Evolutionary conservation across 192 early-diverging fungal genomes (phyloP), one percentile per base, ranked within the genome.

Genomic region (Pilaira anomala): DNA sequence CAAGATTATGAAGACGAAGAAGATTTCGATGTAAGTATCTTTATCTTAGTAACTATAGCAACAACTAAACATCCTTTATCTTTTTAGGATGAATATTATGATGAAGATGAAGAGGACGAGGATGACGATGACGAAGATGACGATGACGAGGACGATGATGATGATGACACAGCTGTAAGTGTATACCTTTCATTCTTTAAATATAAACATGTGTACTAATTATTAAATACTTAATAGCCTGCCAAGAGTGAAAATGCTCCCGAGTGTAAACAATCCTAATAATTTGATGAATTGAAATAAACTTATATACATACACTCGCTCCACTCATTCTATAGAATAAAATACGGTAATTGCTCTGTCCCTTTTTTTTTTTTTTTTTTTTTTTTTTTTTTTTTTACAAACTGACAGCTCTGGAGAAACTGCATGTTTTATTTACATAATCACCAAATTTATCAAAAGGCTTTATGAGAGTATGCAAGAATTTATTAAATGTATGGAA

Each of bases 1-100:
- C 83, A 89, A 67, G 86, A 90, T 44, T 78, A 77, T 62, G 80
- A 76, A 7, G 73, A 71, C 7, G 84, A 78, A 49, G 85, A 84
- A 30, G 80, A 82, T 13, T 80, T 79, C 58, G 72, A 79, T 54
- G 77, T 58, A 58, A 42, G 56, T 58, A 19, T 36, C 2, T 51
- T 6, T 28, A 11, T 2, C 9, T 36, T 8, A 24, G 24, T 42
- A 0, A 41, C 51, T 53, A 75, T 45, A 63, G 57, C 60, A 82
- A 80, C 22, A 80, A 85, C 41, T n/a, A n/a, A n/a, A n/a, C n/a
- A n/a, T n/a, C n/a, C n/a, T n/a, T 79, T 85, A 7, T 81, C 84
- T 41, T 71, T 74, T n/a, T 71, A 83, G 44, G 72, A 81, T 45
- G 73, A 77, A 7, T 77, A 77, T 11, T 74, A 83, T 44, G 83